Conservation (phyloP, 2,329 filamentous ascomycete species). For the Lasiodiplodia sp. region DNA sequence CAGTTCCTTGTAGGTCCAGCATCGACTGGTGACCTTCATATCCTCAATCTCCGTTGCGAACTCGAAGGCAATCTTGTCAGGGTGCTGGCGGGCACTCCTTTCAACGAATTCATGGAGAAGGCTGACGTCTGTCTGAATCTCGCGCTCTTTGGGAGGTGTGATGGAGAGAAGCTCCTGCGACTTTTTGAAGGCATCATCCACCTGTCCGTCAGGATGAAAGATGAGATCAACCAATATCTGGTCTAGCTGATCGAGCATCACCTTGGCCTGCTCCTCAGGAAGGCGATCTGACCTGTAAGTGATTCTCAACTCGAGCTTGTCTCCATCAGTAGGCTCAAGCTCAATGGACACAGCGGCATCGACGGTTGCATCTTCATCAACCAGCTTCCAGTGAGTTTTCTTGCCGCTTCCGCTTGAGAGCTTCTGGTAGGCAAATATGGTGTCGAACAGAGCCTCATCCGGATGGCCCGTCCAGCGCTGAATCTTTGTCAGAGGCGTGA, state of each 20-base stretch:
- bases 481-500: conserved; percentile 73
- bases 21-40: conserved; percentile 54
- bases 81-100: conserved; percentile 60
- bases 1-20: conserved; percentile 79
- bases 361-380: conserved; percentile 71
- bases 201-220: conserved; percentile 52
- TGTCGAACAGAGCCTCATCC: conserved; percentile 77
- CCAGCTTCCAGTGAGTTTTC: conserved; percentile 62
- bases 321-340: conserved; percentile 64
- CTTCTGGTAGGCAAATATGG: conserved; percentile 84
- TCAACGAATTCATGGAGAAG: conserved; percentile 85
- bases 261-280: conserved; percentile 69
- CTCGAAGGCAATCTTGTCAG: conserved; percentile 73
- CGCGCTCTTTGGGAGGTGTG: conserved; percentile 64
- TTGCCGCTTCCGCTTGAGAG: conserved; percentile 39
- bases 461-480: conserved; percentile 74
- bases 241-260: conserved; percentile 77
- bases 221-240: conserved; percentile 67
- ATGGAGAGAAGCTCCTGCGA: conserved; percentile 66
- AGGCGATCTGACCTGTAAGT: conserved; percentile 71
- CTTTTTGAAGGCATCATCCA: conserved; percentile 49
- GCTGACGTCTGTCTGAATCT: conserved; percentile 64
- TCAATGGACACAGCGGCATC: conserved; percentile 81
- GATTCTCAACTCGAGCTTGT: conserved; percentile 66
- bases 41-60: conserved; percentile 69